phyloP scores from a whole-genome alignment of 1,284 basidiomycete species.

The Vanrija sp. region DNA sequence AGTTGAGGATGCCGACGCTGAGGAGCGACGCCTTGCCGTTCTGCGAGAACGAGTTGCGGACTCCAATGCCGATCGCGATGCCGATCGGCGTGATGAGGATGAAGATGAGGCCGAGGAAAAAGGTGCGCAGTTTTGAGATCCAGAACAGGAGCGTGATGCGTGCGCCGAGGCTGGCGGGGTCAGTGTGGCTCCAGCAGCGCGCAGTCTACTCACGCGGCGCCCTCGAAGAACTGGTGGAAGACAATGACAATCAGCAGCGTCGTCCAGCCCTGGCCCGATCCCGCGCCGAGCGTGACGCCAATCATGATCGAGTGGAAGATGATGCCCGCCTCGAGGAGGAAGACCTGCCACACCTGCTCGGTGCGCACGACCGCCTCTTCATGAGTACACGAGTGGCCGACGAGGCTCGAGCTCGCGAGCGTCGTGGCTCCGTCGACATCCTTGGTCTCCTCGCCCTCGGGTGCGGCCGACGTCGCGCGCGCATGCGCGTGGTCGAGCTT shows the following conservation, averaged over 20 bases:
- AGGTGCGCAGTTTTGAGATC: conserved; percentile 15
- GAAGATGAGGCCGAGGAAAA: conserved; percentile 27
- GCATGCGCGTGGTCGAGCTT: background rate
- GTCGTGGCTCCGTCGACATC: too few species aligned
- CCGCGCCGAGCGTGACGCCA: conserved; percentile 27
- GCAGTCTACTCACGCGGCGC: conserved; percentile 11
- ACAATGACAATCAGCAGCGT: conserved; percentile 31
- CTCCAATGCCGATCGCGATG: conserved; percentile 36
- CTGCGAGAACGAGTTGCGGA: conserved; percentile 32
- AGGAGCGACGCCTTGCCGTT: conserved; percentile 35
- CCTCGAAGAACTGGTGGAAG: conserved; percentile 41
- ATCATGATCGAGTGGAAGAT: conserved; percentile 43
- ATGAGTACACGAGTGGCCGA: background rate
- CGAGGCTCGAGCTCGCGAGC: too few species aligned
- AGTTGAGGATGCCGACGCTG: conserved; percentile 38
- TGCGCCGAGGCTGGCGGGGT: conserved; percentile 20
- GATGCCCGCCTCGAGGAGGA: conserved; percentile 50
- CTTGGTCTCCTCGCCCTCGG: too few species aligned
- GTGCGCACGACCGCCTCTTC: background rate
- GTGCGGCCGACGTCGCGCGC: too few species aligned
- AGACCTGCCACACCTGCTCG: conserved; percentile 32
- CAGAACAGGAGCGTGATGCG: conserved; percentile 28
- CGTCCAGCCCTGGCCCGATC: conserved; percentile 23
- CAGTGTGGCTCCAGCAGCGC: too few species aligned
- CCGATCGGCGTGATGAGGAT: conserved; percentile 30